phyloP scores from a whole-genome alignment of 1,284 basidiomycete genomes.

The Inonotus hispidus region DNA sequence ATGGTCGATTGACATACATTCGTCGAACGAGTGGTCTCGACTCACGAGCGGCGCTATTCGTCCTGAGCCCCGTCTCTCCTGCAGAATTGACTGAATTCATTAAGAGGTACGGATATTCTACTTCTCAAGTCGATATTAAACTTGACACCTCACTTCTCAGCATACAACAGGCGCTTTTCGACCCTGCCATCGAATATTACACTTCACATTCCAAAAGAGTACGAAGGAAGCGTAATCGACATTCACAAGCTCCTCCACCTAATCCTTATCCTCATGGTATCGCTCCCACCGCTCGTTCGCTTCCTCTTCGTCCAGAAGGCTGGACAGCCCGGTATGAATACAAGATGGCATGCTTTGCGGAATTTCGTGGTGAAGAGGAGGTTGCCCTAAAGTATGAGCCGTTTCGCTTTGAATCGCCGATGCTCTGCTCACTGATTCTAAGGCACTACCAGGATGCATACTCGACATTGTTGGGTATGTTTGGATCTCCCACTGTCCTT shows the following conservation, averaged over 20 bases:
- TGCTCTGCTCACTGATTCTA: slow-evolving; percentile 13
- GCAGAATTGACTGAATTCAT: slow-evolving; percentile 84
- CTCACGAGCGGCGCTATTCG: slow-evolving; percentile 88
- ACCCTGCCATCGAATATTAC: slow-evolving; percentile 90
- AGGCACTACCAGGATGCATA: slow-evolving; percentile 94
- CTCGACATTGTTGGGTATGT: slow-evolving; percentile 76
- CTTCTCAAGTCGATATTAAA: neutral
- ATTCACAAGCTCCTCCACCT: slow-evolving; percentile 47
- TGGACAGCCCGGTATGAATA: slow-evolving; percentile 97
- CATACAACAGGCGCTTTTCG: slow-evolving; percentile 83
- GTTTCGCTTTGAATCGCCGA: no score
- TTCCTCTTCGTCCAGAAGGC: slow-evolving; percentile 76
- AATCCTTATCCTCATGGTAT: slow-evolving; percentile 33
- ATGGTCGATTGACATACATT: slow-evolving; percentile 79
- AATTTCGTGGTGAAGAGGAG: slow-evolving; percentile 87
- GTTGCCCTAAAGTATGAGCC: slow-evolving; percentile 76
- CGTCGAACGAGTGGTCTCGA: slow-evolving; percentile 85
- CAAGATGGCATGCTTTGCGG: slow-evolving; percentile 95
- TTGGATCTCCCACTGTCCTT: slow-evolving; percentile 77
- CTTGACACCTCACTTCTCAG: slow-evolving; percentile 33
- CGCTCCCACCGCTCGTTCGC: slow-evolving; percentile 34
- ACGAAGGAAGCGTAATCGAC: slow-evolving; percentile 80
- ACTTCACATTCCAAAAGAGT: slow-evolving; percentile 88
- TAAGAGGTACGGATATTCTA: slow-evolving; percentile 45
- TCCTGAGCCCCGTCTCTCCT: slow-evolving; percentile 84